phyloP scores from a whole-genome alignment of 1,284 basidiomycete genomes.

The Serendipita sp. region DNA sequence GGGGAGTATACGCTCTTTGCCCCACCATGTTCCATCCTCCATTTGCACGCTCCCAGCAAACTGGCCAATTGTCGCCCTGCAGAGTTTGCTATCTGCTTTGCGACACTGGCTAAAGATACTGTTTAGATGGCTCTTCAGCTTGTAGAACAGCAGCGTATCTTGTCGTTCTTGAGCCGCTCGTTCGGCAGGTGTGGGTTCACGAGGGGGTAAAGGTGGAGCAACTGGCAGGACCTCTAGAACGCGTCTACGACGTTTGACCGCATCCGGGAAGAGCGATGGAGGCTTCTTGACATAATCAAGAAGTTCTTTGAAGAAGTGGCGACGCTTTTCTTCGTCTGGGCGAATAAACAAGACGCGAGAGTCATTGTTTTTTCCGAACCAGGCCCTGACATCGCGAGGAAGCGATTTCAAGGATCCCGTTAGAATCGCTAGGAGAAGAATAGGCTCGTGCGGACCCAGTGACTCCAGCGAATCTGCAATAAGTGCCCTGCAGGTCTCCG shows the following conservation, averaged over 20 bases:
- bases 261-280: conserved; percentile 86
- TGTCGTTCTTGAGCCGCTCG: conserved; percentile 70
- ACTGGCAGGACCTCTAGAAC: conserved; percentile 76
- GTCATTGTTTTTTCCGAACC: conserved; percentile 78
- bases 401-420: conserved; percentile 63
- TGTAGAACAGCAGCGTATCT: conserved; percentile 29
- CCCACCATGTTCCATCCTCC: conserved; percentile 2
- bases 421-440: conserved; percentile 79
- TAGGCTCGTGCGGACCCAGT: conserved; percentile 78
- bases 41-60: neutral
- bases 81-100: conserved; percentile 5
- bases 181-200: conserved; percentile 72
- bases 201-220: conserved; percentile 80
- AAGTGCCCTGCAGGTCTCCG: conserved; percentile 74
- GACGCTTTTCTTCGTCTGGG: conserved; percentile 46
- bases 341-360: conserved; percentile 52
- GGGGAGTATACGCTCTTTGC: neutral
- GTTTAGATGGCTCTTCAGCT: conserved; percentile 2
- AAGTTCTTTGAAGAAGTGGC: conserved; percentile 64
- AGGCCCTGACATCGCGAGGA: conserved; percentile 71
- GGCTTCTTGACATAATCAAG: conserved; percentile 54
- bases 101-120: conserved; percentile 1
- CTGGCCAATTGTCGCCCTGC: neutral
- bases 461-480: conserved; percentile 85
- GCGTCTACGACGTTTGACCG: conserved; percentile 69